phyloP scores from a whole-genome alignment of 1,139 yeast species.

The Lodderomyces metapsilosis region DNA sequence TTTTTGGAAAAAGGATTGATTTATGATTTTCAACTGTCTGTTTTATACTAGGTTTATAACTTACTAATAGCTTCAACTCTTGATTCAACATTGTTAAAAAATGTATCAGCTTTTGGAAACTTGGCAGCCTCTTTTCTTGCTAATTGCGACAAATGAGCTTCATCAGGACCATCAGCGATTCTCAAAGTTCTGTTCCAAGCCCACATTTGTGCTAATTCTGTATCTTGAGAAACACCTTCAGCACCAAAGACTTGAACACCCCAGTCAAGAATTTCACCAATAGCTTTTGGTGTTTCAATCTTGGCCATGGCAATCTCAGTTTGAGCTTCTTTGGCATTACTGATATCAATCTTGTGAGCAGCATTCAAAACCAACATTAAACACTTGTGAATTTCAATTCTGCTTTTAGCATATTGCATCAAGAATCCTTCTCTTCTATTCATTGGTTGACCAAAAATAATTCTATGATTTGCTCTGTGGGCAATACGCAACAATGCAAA shows the following conservation, averaged over 20 bases:
- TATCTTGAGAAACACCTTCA: conserved; percentile 66
- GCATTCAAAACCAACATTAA: conserved; percentile 62
- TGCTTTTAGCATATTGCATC: conserved; percentile 53
- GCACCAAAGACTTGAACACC: conserved; percentile 71
- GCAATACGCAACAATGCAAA: conserved; percentile 54
- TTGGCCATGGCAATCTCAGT: conserved; percentile 68
- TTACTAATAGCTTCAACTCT: conserved; percentile 24
- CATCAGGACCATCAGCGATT: conserved; percentile 78
- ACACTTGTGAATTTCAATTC: conserved; percentile 59
- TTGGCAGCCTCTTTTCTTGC: conserved; percentile 47
- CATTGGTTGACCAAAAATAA: conserved; percentile 58
- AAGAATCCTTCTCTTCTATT: conserved; percentile 54
- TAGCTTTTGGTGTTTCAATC: conserved; percentile 62
- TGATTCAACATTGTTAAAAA: conserved; percentile 26
- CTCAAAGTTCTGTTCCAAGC: conserved; percentile 59
- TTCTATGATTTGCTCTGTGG: conserved; percentile 54
- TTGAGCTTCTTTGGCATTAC: conserved; percentile 57
- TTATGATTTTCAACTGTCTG: conserved; percentile 54
- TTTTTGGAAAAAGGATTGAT: conserved; percentile 54
- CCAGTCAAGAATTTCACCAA: conserved; percentile 58
- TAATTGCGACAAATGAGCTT: conserved; percentile 64
- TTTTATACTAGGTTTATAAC: conserved; percentile 39
- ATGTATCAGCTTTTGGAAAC: conserved; percentile 32
- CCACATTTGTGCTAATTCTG: conserved; percentile 58
- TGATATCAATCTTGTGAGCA: conserved; percentile 60